These are phyloP conservation scores for Cafeteria roenbergensis DNA, from an alignment of 108 stramenopile species.

Conservation along the genomic window DNA sequence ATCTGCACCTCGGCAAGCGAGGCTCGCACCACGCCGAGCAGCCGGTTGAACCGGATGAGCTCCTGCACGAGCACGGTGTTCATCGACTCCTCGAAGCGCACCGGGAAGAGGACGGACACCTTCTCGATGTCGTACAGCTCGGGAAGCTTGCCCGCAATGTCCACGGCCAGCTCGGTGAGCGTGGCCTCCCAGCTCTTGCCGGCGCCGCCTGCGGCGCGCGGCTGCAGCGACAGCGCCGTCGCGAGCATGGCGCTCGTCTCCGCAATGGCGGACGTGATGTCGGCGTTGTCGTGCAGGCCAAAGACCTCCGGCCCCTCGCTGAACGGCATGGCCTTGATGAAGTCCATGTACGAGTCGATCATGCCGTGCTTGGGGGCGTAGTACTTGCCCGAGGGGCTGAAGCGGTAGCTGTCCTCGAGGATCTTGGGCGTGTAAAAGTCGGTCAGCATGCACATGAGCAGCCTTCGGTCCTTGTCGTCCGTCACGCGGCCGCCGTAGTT, in stretches of 20 bases:
- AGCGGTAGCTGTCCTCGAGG: slow-evolving; percentile 22
- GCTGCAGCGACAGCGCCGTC: slow-evolving; percentile 46
- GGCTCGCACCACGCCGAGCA: slow-evolving; percentile 26
- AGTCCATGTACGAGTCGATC: slow-evolving; percentile 30
- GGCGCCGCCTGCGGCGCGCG: slow-evolving; percentile 36
- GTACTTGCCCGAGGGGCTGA: slow-evolving; percentile 45
- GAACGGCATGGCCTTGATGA: slow-evolving; percentile 40
- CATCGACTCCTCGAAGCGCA: slow-evolving; percentile 50
- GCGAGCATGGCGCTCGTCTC: slow-evolving; percentile 40
- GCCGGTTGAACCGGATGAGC: slow-evolving; percentile 45
- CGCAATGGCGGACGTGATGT: slow-evolving; percentile 47
- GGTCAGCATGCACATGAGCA: slow-evolving; percentile 41
- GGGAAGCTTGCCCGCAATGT: slow-evolving; percentile 36
- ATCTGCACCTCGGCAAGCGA: slow-evolving; percentile 37
- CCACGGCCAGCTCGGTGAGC: slow-evolving; percentile 36
- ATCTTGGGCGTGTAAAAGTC: slow-evolving; percentile 46
- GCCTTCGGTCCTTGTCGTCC: slow-evolving; percentile 57
- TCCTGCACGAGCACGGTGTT: slow-evolving; percentile 56
- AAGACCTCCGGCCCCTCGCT: slow-evolving; percentile 57
- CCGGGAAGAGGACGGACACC: slow-evolving; percentile 46
- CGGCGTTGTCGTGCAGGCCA: slow-evolving; percentile 56
- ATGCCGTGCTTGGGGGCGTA: slow-evolving; percentile 33
- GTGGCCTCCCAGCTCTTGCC: slow-evolving; percentile 40
- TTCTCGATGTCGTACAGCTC: slow-evolving; percentile 41
- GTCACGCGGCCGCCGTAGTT: slow-evolving; percentile 59